Evolutionary conservation across 2,329 filamentous ascomycete species (phyloP).

Genomic region (Cordyceps fumosorosea): DNA sequence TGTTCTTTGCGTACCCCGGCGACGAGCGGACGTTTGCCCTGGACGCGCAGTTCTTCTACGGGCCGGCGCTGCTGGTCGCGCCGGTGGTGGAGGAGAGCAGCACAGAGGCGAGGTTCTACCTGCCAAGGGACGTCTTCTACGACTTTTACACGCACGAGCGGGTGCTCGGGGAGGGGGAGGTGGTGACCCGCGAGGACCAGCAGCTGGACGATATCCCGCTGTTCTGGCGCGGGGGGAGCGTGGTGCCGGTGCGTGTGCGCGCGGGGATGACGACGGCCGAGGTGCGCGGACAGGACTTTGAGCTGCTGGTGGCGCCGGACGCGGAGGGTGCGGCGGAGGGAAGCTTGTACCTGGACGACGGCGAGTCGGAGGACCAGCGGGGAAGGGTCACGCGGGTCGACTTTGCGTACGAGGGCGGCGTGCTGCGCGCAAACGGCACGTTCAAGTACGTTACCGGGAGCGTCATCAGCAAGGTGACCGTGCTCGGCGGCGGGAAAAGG

Average conservation of each 20-base stretch:
- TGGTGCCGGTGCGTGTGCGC: conserved; percentile 53
- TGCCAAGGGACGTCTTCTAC: conserved; percentile 44
- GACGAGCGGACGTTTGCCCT: conserved; percentile 35
- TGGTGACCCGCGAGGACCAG: conserved; percentile 30
- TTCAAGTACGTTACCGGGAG: conserved; percentile 44
- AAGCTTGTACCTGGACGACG: conserved; percentile 68
- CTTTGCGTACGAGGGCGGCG: conserved; percentile 50
- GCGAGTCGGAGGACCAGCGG: conserved; percentile 54
- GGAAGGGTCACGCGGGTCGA: conserved; percentile 43
- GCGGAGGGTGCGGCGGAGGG: conserved; percentile 56
- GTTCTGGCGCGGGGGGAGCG: conserved; percentile 57
- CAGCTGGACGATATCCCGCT: conserved; percentile 51
- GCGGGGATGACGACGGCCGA: conserved; percentile 57
- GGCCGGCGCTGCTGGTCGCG: conserved; percentile 35
- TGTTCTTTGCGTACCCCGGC: conserved; percentile 62
- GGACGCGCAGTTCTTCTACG: conserved; percentile 43
- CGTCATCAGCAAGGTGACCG: conserved; percentile 38
- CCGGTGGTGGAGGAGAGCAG: conserved; percentile 38
- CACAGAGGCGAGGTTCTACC: conserved; percentile 36
- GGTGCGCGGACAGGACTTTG: conserved; percentile 59
- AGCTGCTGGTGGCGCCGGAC: conserved; percentile 62
- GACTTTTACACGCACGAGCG: conserved; percentile 40
- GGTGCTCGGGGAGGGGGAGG: conserved; percentile 33
- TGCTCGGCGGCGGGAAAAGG: conserved; percentile 30
- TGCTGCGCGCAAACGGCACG: conserved; percentile 40